These are phyloP conservation scores for Coniochaeta sp. DNA, from an alignment of 2,329 filamentous ascomycete genomes.

Conservation along the genomic window DNA sequence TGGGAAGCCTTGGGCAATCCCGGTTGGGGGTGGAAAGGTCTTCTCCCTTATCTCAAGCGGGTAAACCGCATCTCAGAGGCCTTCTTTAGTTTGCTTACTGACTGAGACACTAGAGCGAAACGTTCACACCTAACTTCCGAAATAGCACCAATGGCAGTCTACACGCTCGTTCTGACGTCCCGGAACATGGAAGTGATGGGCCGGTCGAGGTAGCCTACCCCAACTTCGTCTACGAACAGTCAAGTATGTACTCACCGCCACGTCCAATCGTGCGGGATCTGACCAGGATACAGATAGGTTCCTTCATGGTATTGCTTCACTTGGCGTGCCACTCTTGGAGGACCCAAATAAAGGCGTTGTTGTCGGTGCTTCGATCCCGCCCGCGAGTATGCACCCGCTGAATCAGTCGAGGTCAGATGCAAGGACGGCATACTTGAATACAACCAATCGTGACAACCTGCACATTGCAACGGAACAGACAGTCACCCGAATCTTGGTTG, in stretches of 20 bases:
- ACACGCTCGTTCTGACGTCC: conserved; percentile 12
- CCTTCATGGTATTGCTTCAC: conserved; percentile 25
- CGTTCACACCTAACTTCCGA: conserved; percentile 19
- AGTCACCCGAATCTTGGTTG: conserved; percentile 26
- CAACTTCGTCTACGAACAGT: conserved; percentile 29
- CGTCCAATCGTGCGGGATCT: background rate
- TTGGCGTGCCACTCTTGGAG: conserved; percentile 25
- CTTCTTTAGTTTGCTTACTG: background rate
- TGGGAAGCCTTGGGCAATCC: conserved; percentile 30
- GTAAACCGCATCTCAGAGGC: conserved; percentile 13
- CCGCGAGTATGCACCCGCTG: conserved; percentile 26
- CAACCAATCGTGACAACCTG: conserved; percentile 25
- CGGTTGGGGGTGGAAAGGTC: conserved; percentile 28
- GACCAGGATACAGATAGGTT: conserved; percentile 23
- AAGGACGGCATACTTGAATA: conserved; percentile 31
- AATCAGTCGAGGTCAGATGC: conserved; percentile 31
- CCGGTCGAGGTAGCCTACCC: conserved; percentile 30
- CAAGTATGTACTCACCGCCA: conserved; percentile 18
- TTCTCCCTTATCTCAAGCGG: conserved; percentile 41
- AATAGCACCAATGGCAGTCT: background rate
- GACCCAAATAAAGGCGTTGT: conserved; percentile 28
- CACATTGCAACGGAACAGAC: conserved; percentile 29
- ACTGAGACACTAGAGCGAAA: conserved; percentile 23
- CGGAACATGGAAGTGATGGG: conserved; percentile 24
- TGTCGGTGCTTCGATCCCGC: conserved; percentile 26